phyloP scores from a whole-genome alignment of 176 grass and related monocot genomes.

The Raddia distichophylla region DNA sequence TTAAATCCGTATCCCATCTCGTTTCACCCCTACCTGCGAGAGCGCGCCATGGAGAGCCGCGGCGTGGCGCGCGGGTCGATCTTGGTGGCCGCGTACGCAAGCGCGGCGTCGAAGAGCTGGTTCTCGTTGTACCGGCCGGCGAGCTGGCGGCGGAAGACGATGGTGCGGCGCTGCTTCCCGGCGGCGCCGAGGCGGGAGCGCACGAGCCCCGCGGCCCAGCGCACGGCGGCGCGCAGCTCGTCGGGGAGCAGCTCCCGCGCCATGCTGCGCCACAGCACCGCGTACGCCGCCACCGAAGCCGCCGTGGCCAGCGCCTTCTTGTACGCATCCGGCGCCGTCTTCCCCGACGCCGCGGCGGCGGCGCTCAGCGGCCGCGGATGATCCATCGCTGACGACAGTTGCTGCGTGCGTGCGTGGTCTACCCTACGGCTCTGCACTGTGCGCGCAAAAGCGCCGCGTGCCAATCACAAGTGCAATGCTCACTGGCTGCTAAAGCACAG shows the following conservation, averaged over 20 bases:
- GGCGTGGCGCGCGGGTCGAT: slow-evolving; percentile 47
- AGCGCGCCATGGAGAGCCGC: slow-evolving; percentile 43
- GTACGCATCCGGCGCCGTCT: slow-evolving; percentile 45
- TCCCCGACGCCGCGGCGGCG: too few relatives aligned
- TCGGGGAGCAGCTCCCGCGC: slow-evolving; percentile 52
- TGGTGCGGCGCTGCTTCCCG: slow-evolving; percentile 37
- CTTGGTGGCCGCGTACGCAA: slow-evolving; percentile 44
- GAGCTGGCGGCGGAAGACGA: slow-evolving; percentile 5
- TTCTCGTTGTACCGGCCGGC: slow-evolving; percentile 13
- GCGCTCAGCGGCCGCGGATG: too few relatives aligned
- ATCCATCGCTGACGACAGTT: too few relatives aligned
- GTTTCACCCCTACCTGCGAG: slow-evolving; percentile 4
- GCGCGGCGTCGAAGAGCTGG: slow-evolving; percentile 46
- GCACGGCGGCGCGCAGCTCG: slow-evolving; percentile 42
- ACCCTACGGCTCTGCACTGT: too few relatives aligned
- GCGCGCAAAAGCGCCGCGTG: too few relatives aligned
- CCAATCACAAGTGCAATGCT: too few relatives aligned
- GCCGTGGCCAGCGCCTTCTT: slow-evolving; percentile 46
- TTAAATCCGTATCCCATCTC: too few relatives aligned
- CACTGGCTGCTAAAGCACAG: too few relatives aligned
- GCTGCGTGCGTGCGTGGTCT: too few relatives aligned
- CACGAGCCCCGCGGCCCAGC: slow-evolving; percentile 29
- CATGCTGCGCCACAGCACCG: slow-evolving; percentile 45
- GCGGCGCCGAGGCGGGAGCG: slow-evolving; percentile 24
- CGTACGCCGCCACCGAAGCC: slow-evolving; percentile 42